A percentile compares a stretch with the other conserved stretches of the same genome.
phyloP scores from a whole-genome alignment of 1,139 yeast genomes.

The Scheffersomyces segobiensis region DNA sequence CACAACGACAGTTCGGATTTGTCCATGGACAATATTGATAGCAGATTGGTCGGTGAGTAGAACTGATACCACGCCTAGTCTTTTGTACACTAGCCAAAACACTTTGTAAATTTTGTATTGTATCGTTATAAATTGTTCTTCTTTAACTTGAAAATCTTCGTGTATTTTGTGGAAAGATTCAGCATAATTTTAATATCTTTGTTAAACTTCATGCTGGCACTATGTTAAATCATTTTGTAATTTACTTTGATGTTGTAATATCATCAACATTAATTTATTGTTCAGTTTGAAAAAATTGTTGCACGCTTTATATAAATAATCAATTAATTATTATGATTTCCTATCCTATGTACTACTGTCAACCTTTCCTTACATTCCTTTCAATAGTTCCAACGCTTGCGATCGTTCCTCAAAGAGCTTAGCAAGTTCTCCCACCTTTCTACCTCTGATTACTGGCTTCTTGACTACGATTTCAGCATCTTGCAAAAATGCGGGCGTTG shows the following conservation, averaged over 20 bases:
- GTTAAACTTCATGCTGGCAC: too few relatives aligned
- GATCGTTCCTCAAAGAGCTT: conserved; percentile 57
- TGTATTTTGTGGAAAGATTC: neutral
- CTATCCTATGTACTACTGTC: neutral
- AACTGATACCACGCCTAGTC: neutral
- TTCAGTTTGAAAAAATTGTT: neutral
- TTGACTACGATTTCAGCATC: conserved; percentile 15
- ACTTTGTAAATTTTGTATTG: neutral
- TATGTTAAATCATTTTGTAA: too few relatives aligned
- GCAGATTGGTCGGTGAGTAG: conserved; percentile 48
- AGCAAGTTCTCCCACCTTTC: conserved; percentile 58
- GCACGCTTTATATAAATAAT: neutral
- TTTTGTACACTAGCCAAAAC: neutral
- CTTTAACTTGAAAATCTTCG: neutral
- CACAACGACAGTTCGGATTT: conserved; percentile 35
- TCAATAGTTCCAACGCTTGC: conserved; percentile 51
- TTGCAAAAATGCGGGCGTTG: neutral
- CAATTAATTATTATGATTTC: too few relatives aligned
- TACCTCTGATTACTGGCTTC: conserved; percentile 52
- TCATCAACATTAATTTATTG: neutral
- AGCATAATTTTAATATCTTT: neutral
- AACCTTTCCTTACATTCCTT: conserved; percentile 24
- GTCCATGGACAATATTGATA: conserved; percentile 50
- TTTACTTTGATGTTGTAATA: too few relatives aligned
- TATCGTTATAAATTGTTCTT: neutral